phyloP scores from a whole-genome alignment of 148 eudicot genomes.

The Diospyros lotus region DNA sequence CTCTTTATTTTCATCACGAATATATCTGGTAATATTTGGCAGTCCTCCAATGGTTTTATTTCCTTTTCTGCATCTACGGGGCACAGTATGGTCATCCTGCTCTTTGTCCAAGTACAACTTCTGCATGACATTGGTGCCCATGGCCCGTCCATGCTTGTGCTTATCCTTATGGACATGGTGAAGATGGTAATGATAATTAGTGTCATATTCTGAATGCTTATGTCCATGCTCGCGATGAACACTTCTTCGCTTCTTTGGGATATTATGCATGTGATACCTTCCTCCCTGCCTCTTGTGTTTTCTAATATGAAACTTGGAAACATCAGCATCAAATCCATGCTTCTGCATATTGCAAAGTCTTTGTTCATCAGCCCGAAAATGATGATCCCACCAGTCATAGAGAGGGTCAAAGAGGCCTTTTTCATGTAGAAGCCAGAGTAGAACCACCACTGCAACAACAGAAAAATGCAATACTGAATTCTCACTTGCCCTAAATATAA shows the following conservation, averaged over 20 bases:
- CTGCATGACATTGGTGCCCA: conserved; percentile 20
- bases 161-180: conserved; percentile 74
- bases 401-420: conserved; percentile 95
- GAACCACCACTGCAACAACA: conserved; percentile 50
- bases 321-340: conserved; percentile 25
- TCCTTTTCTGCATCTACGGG: conserved; percentile 40
- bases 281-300: conserved; percentile 35
- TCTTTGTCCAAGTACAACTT: conserved; percentile 28
- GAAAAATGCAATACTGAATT: neutral
- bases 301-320: conserved; percentile 22
- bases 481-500: neutral
- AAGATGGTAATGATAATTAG: conserved; percentile 44
- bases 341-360: conserved; percentile 16
- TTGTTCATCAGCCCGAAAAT: conserved; percentile 35
- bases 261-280: conserved; percentile 32
- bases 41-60: conserved; percentile 23
- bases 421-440: conserved; percentile 90
- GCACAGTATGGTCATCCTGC: conserved; percentile 27
- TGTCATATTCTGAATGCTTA: conserved; percentile 28
- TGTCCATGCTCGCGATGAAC: conserved; percentile 33
- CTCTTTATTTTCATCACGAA: conserved; percentile 20
- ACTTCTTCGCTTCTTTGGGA: conserved; percentile 32
- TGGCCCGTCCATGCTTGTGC: conserved; percentile 54
- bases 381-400: conserved; percentile 93
- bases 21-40: conserved; percentile 17